Conservation (phyloP, 1,284 basidiomycete genomes). For the Fomitopsis pinicola region DNA sequence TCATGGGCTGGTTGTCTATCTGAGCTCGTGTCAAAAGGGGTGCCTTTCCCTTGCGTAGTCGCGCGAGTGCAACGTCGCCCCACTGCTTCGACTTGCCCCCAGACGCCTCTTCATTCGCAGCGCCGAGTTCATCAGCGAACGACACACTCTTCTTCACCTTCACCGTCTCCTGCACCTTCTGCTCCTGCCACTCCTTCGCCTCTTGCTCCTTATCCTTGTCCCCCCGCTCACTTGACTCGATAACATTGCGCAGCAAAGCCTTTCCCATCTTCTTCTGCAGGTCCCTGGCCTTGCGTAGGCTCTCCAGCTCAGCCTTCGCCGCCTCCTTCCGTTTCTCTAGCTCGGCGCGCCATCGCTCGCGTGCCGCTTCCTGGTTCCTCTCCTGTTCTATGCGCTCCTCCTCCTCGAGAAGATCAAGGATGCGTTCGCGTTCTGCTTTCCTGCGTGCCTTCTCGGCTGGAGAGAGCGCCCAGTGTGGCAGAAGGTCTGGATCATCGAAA, state of each 20-base stretch:
- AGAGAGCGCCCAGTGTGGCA: slow-evolving; percentile 45
- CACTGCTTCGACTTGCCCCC: slow-evolving; percentile 30
- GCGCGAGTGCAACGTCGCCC: slow-evolving; percentile 53
- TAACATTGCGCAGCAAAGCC: slow-evolving; percentile 49
- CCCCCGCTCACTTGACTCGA: slow-evolving; percentile 37
- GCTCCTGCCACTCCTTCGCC: slow-evolving; percentile 26
- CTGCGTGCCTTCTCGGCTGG: slow-evolving; percentile 43
- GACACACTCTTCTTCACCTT: slow-evolving; percentile 55
- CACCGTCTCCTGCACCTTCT: slow-evolving; percentile 16
- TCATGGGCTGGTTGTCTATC: slow-evolving; percentile 50
- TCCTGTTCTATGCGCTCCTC: slow-evolving; percentile 52
- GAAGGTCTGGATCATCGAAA: slow-evolving; percentile 40
- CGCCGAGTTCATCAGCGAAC: slow-evolving; percentile 44
- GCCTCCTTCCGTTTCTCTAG: slow-evolving; percentile 48
- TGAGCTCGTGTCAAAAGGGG: slow-evolving; percentile 36
- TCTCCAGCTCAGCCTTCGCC: slow-evolving; percentile 47
- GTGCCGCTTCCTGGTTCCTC: slow-evolving; percentile 36
- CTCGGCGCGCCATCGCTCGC: slow-evolving; percentile 39
- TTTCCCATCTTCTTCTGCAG: slow-evolving; percentile 76
- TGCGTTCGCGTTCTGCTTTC: slow-evolving; percentile 51
- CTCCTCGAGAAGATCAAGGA: slow-evolving; percentile 66
- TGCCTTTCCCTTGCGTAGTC: slow-evolving; percentile 35
- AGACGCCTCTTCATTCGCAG: slow-evolving; percentile 20
- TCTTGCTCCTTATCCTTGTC: slow-evolving; percentile 27
- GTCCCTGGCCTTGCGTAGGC: slow-evolving; percentile 48